A percentile compares a stretch with the other conserved stretches of the same genome.
Conservation (phyloP, 352 stramenopile species). For the Nothophytophthora sp. region DNA sequence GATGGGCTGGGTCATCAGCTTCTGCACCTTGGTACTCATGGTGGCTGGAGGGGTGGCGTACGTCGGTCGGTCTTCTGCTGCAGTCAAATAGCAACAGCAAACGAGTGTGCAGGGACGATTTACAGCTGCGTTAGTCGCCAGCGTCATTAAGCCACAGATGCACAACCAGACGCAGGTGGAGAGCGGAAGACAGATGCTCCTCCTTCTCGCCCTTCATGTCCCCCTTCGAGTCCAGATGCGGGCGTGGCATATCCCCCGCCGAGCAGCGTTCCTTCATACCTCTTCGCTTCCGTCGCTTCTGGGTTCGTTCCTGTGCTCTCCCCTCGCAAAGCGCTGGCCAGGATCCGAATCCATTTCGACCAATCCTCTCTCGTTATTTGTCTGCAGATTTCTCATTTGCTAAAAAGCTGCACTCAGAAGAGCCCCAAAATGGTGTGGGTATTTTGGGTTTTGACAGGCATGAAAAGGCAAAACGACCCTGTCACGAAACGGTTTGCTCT, state of each 20-base stretch:
- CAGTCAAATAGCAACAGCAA: too few relatives aligned
- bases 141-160: neutral
- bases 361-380: neutral
- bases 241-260: too few relatives aligned
- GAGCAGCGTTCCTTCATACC: too few relatives aligned
- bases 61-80: constrained; percentile 12
- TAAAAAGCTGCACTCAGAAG: constrained; percentile 12
- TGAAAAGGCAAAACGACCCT: too few relatives aligned
- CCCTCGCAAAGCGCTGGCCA: constrained; percentile 31
- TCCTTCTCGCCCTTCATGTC: too few relatives aligned
- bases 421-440: constrained; percentile 28
- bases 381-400: constrained; percentile 11
- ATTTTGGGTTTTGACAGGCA: too few relatives aligned
- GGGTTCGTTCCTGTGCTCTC: too few relatives aligned
- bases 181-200: too few relatives aligned
- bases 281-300: constrained; percentile 1
- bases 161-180: too few relatives aligned
- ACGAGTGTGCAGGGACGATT: too few relatives aligned
- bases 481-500: too few relatives aligned
- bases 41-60: constrained; percentile 19
- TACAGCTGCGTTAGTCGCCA: too few relatives aligned
- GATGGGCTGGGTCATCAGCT: constrained; percentile 99
- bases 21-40: constrained; percentile 96
- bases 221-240: neutral
- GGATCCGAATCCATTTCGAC: constrained; percentile 23